phyloP scores from a whole-genome alignment of 305 asterid genomes.

The Caryopteris hybrid region DNA sequence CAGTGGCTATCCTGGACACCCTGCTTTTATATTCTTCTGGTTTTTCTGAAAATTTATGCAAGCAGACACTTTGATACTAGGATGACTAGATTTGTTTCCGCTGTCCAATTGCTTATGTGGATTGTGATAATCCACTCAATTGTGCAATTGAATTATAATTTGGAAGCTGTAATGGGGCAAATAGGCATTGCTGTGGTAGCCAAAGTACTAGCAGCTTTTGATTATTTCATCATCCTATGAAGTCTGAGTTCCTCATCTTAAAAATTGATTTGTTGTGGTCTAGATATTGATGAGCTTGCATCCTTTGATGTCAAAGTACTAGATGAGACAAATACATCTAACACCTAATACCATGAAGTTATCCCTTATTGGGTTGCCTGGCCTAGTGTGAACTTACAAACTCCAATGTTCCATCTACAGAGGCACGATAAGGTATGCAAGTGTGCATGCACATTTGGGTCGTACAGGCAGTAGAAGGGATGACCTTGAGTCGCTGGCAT shows the following conservation, averaged over 20 bases:
- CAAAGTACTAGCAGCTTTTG: neutral
- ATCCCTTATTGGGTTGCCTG: neutral
- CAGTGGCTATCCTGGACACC: neutral
- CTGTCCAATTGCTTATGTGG: neutral
- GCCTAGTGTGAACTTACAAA: constrained; percentile 17
- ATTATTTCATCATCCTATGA: neutral
- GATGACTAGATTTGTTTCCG: neutral
- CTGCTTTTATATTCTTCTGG: neutral
- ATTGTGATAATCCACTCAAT: neutral
- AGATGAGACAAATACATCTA: neutral
- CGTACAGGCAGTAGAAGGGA: constrained; percentile 97
- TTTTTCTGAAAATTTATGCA: neutral
- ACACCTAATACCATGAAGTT: neutral
- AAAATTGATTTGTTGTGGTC: constrained; percentile 24
- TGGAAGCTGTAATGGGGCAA: neutral
- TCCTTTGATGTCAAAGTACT: neutral
- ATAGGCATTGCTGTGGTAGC: neutral
- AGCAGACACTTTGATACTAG: neutral
- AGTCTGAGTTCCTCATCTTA: neutral
- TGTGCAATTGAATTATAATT: neutral
- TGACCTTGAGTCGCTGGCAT: constrained; percentile 96
- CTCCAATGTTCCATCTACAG: constrained; percentile 35
- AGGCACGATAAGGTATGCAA: constrained; percentile 94
- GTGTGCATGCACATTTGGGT: constrained; percentile 98
- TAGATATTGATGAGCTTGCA: constrained; percentile 29